Evolutionary conservation across 2,329 filamentous ascomycete genomes (phyloP).

Genomic region (Thielaviopsis cerberus): DNA sequence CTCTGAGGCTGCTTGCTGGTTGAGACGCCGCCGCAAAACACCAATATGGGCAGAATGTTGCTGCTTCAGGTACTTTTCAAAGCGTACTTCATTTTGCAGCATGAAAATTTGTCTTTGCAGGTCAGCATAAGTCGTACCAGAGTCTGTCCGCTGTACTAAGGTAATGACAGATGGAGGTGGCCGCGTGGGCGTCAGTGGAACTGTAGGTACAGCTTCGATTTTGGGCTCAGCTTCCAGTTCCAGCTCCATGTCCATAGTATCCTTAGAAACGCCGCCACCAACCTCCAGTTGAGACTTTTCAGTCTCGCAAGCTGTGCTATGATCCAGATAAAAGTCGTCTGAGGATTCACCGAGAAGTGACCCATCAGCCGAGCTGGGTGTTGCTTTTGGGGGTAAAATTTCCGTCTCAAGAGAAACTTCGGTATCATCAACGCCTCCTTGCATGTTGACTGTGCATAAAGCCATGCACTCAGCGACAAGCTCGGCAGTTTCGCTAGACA

Average conservation of each 20-base stretch:
- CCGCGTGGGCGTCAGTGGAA: background rate
- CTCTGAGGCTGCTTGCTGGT: constrained; percentile 59
- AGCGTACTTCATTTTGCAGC: constrained; percentile 62
- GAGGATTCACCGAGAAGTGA: constrained; percentile 4
- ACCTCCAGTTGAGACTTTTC: background rate
- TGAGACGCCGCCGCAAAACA: constrained; percentile 53
- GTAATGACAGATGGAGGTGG: background rate
- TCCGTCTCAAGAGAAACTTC: background rate
- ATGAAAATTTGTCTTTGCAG: constrained; percentile 59
- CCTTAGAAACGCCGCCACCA: background rate
- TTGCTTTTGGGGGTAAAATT: background rate
- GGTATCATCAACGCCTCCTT: constrained; percentile 3
- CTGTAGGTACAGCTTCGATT: background rate
- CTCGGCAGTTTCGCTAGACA: constrained; percentile 62
- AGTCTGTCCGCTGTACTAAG: background rate
- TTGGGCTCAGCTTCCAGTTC: background rate
- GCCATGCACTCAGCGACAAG: constrained; percentile 64
- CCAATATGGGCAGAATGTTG: constrained; percentile 71
- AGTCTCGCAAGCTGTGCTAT: background rate
- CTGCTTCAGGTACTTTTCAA: constrained; percentile 67
- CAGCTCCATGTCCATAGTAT: background rate
- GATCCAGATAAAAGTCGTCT: background rate
- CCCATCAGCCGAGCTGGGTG: constrained; percentile 13
- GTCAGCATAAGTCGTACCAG: background rate
- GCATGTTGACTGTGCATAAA: constrained; percentile 26